Percentiles rank a stretch among this genome's conserved stretches.
These are phyloP conservation scores for Sugiyamaella mastotermitis DNA, from an alignment of 805 yeast species.

Conservation along the genomic window DNA sequence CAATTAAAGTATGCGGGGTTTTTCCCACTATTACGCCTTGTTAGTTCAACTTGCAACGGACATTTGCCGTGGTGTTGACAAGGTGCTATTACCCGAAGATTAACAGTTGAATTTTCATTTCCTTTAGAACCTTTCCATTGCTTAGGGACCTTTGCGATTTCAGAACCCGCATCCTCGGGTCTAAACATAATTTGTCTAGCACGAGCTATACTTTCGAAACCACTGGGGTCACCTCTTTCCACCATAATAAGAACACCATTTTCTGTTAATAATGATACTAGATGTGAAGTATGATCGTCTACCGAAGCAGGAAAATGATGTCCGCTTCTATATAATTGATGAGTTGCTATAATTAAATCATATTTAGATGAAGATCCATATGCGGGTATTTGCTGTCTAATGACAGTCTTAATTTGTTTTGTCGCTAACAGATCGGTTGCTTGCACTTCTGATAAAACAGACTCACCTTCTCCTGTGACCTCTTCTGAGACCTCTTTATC, in stretches of 20 bases:
- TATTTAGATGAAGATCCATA: conserved; percentile 41
- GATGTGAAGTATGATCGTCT: conserved; percentile 56
- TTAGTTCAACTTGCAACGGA: conserved; percentile 73
- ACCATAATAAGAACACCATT: conserved; percentile 72
- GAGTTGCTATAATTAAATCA: conserved; percentile 78
- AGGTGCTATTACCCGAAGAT: conserved; percentile 74
- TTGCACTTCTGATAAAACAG: not conserved
- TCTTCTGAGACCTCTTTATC: not conserved
- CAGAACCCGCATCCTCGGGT: conserved; percentile 44
- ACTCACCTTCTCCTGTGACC: not conserved
- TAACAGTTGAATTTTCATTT: conserved; percentile 37
- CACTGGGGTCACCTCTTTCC: conserved; percentile 86
- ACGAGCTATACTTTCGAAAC: conserved; percentile 82
- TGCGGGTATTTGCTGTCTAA: conserved; percentile 49
- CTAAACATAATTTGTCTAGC: conserved; percentile 89
- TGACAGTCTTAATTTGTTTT: conserved; percentile 39
- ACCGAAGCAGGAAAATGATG: conserved; percentile 65
- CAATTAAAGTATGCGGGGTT: conserved; percentile 42
- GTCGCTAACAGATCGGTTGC: not conserved
- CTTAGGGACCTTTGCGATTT: conserved; percentile 24
- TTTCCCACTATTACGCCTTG: conserved; percentile 21
- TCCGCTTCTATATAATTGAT: conserved; percentile 60
- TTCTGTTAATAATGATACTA: conserved; percentile 61
- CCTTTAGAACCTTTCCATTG: conserved; percentile 12
- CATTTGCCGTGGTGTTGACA: conserved; percentile 84